Evolutionary conservation across 73 alveolate genomes (phyloP), one percentile per base, ranked within the genome.

Genomic region (Paramecium tetraurelia): DNA sequence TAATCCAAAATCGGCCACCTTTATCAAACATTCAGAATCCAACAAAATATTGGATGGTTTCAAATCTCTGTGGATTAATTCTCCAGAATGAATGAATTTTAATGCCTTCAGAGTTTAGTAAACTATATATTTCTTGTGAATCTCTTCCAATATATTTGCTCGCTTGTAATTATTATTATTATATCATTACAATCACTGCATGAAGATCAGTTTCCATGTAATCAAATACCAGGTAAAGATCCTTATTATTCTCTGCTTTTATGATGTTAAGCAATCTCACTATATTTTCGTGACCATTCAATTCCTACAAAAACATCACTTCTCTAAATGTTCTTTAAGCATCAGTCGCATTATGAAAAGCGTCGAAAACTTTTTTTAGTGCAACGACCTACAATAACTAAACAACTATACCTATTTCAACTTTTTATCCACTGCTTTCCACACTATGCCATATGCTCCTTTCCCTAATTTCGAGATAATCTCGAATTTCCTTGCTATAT

Each of bases 311-410:
- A 70, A 96, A 93, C 95, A 92, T 94, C 27, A 97, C 98, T 93
- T 97, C 99, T 58, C 99, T 84, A 76, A 97, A 97, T 33, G 99
- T 97, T 58, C 99, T 89, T 88, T 98, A 97, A 10, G 99, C 99
- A 95, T 98, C 99, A 1, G 99, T 98, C 31, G 99, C 99, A 92
- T 98, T 98, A 87, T 97, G 98, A 92, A 97, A 97, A 35, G 99
- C 99, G 84, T 98, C 99, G 87, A 98, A 98, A 72, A 95, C 95
- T 92, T 98, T 98, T 95, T 98, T 98, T 58, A 98, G 89, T 14
- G 99, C 99, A 22, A 98, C 99, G 41, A 95, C 95, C 87, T 97
- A 94, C 16, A 41, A 80, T 31, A 46, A 44, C 16, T 24, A 80
- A n/a, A 24, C 31, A 20, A 1, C 3, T 16, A 9, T 80, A 95